phyloP scores from a whole-genome alignment of 2,329 filamentous ascomycete genomes.

The Pleomassaria siparia region DNA sequence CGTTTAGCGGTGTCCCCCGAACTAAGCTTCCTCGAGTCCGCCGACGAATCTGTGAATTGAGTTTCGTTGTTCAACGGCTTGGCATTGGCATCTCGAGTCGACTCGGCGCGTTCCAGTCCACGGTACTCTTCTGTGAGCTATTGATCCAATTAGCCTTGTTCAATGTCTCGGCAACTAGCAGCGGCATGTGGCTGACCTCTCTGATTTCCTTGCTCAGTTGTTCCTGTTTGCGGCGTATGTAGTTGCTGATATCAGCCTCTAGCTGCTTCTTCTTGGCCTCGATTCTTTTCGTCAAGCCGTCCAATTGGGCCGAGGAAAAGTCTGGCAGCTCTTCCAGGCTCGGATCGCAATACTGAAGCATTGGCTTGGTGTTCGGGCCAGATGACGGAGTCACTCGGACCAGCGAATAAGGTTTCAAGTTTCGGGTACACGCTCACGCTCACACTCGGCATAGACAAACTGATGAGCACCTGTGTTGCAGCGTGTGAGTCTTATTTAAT shows the following conservation, averaged over 20 bases:
- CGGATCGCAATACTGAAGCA: slow-evolving; percentile 34
- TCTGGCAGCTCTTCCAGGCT: slow-evolving; percentile 36
- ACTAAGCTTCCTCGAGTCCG: slow-evolving; percentile 17
- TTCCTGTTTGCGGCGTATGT: slow-evolving; percentile 36
- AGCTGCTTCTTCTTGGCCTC: slow-evolving; percentile 40
- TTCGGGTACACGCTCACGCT: slow-evolving; percentile 5
- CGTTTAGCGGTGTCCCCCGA: slow-evolving; percentile 31
- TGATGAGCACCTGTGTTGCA: slow-evolving; percentile 11
- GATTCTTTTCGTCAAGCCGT: slow-evolving; percentile 33
- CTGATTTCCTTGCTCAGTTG: slow-evolving; percentile 35
- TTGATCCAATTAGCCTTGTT: slow-evolving; percentile 28
- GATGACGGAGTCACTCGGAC: slow-evolving; percentile 21
- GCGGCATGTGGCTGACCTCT: slow-evolving; percentile 27
- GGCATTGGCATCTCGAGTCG: slow-evolving; percentile 2
- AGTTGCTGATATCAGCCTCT: slow-evolving; percentile 38
- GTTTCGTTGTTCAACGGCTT: neutral
- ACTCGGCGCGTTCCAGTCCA: slow-evolving; percentile 29
- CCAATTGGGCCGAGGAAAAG: slow-evolving; percentile 35
- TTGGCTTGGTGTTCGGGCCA: slow-evolving; percentile 17
- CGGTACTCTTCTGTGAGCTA: slow-evolving; percentile 38
- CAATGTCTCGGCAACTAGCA: slow-evolving; percentile 8
- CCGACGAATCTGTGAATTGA: slow-evolving; percentile 7
- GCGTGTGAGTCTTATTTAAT: slow-evolving; percentile 11
- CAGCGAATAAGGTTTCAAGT: slow-evolving; percentile 15
- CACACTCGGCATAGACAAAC: slow-evolving; percentile 7